Base-by-base conservation (phyloP, 495 filamentous ascomycete genomes). In the Penicillium maclennaniae region DNA sequence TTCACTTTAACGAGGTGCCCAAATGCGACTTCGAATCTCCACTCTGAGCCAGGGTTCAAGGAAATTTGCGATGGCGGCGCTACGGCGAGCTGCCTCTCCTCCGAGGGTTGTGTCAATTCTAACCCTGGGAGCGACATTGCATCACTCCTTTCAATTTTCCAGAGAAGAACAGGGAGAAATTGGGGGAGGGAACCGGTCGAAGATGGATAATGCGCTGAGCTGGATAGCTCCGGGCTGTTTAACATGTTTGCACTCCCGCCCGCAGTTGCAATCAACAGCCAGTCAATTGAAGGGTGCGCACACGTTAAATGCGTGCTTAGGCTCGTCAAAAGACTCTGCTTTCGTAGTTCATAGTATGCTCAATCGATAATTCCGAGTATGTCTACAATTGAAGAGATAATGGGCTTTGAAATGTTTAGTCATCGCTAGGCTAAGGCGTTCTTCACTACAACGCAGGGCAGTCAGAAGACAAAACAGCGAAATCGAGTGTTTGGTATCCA, bases 1-100 rank as follows among this genome's bases (percentile, higher is more conserved):
- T 80, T 86, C 47, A 86, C 78, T 58, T 79, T 75, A 37, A 91
- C 70, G 16, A 74, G 82, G 16, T 78, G 75, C 10, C 79, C 78
- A 63, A 84, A 86, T 23, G 87, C 81, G 26, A 95, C 87, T 62
- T 96, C 88, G 75, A 98, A 98, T 51, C 93, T 83, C 86, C 88
- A 98, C 79, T 98, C 93, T 4, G 78, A 77, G 41, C 75, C 74
- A 20, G 73, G 68, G 20, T 68, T 64, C 49, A 86, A 62, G 43
- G 45, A 63, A 56, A 77, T 69, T 47, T 75, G 74, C 19, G 74
- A 69, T 31, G 74, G 74, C 48, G 70, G 72, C 41, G 70, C 71
- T 54, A 66, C 51, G 36, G 58, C 66, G 49, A 67, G 67, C 19
- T 69, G 63, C 46, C 66, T 69, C 25, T 76, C 74, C 57, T 63